Percentiles rank a stretch among this genome's conserved stretches.
Evolutionary conservation across 768 basidiomycete genomes (phyloP).

Genomic region (Mycena sanguinolenta): DNA sequence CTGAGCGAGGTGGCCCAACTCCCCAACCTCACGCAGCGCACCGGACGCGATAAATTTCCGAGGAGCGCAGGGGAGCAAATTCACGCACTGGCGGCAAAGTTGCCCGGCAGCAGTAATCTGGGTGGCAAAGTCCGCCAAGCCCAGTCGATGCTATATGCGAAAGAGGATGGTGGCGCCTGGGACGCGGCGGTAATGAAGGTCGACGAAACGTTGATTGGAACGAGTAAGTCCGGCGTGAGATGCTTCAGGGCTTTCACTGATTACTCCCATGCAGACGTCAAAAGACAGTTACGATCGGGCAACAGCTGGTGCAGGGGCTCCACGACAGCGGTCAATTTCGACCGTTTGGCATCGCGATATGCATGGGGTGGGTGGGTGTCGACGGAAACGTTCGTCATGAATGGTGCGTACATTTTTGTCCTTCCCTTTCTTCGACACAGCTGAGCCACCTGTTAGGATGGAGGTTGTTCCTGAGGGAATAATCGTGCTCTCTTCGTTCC

Average conservation of each 20-base stretch:
- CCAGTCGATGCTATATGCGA: constrained; percentile 6
- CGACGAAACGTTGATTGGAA: constrained; percentile 13
- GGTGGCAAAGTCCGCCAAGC: constrained; percentile 31
- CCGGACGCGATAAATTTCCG: constrained; percentile 24
- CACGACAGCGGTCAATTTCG: constrained; percentile 14
- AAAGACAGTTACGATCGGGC: neutral
- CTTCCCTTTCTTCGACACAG: too few species aligned
- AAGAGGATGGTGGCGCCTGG: constrained; percentile 14
- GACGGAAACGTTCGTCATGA: neutral
- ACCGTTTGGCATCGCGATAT: constrained; percentile 17
- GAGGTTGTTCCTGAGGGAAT: too few species aligned
- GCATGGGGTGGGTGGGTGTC: constrained; percentile 12
- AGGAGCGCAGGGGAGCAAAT: neutral
- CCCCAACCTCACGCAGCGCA: neutral
- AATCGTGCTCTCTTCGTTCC: too few species aligned
- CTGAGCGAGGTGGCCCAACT: too few species aligned
- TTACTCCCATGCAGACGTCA: constrained; percentile 5
- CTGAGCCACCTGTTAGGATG: too few species aligned
- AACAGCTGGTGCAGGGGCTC: neutral
- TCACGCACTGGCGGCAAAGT: neutral
- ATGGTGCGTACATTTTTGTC: too few species aligned
- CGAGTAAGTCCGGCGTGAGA: constrained; percentile 2
- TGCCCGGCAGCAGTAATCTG: neutral
- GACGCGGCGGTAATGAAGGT: neutral
- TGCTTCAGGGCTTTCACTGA: neutral